phyloP scores from a whole-genome alignment of 2,329 filamentous ascomycete genomes.

The Diaporthe vexans region DNA sequence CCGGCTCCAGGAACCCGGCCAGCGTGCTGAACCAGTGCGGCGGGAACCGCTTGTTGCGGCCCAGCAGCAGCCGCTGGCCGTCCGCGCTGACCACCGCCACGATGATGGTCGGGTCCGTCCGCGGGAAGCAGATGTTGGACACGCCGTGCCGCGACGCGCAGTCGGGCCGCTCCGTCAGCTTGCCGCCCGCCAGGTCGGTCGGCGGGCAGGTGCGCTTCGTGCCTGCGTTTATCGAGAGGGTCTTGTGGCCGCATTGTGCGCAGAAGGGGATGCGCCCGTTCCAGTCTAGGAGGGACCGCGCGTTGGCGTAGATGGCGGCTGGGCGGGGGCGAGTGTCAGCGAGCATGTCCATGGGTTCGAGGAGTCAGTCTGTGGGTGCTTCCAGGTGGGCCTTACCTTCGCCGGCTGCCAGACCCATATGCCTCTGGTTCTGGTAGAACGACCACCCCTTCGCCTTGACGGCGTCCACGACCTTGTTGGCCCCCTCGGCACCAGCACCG shows the following conservation, averaged over 20 bases:
- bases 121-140: constrained; percentile 92
- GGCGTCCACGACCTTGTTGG: constrained; percentile 65
- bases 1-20: constrained; percentile 87
- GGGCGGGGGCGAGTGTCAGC: constrained; percentile 38
- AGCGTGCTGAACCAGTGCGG: constrained; percentile 89
- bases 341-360: neutral
- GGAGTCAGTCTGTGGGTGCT: no score
- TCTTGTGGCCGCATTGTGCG: constrained; percentile 86
- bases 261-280: constrained; percentile 94
- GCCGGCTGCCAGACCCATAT: constrained; percentile 59
- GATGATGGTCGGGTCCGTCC: constrained; percentile 95
- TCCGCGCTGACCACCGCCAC: constrained; percentile 90
- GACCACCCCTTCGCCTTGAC: constrained; percentile 72
- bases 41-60: constrained; percentile 87
- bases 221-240: constrained; percentile 82
- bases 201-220: constrained; percentile 86
- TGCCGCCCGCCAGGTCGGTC: constrained; percentile 69
- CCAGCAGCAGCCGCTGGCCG: constrained; percentile 83
- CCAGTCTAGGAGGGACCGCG: constrained; percentile 92
- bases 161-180: constrained; percentile 69
- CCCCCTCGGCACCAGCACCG: constrained; percentile 72
- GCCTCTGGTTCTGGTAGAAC: constrained; percentile 72
- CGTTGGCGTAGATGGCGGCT: constrained; percentile 94
- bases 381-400: constrained; percentile 56
- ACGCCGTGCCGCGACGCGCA: constrained; percentile 88